Conservation (phyloP, 805 yeast genomes). For the Debaryomyces hansenii region DNA sequence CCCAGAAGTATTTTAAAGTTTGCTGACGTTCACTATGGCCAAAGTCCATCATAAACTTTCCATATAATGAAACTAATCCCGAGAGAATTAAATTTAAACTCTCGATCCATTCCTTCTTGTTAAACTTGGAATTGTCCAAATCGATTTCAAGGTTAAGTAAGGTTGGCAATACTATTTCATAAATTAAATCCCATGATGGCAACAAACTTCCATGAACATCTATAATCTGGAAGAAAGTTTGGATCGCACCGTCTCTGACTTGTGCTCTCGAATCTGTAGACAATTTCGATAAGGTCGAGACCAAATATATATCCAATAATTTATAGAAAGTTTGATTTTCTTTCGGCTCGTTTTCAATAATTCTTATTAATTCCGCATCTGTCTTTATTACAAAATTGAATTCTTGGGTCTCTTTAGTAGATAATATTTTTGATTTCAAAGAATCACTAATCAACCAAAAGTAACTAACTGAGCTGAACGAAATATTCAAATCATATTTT, state of each 20-base stretch:
- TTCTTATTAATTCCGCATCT: constrained; percentile 6
- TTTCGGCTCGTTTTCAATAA: constrained; percentile 6
- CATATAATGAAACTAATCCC: constrained; percentile 66
- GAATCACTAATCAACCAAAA: constrained; percentile 92
- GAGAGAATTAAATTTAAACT: constrained; percentile 59
- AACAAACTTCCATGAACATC: constrained; percentile 61
- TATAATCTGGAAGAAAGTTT: constrained; percentile 80
- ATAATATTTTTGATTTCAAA: constrained; percentile 23
- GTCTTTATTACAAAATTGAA: background rate
- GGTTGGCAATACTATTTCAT: constrained; percentile 58
- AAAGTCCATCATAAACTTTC: constrained; percentile 48
- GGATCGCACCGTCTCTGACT: constrained; percentile 86
- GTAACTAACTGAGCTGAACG: constrained; percentile 87
- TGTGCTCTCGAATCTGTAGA: constrained; percentile 69
- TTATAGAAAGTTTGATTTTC: constrained; percentile 10
- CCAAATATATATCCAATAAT: constrained; percentile 43
- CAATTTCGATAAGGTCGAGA: constrained; percentile 60
- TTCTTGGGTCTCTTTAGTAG: background rate
- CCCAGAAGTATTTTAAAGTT: constrained; percentile 45
- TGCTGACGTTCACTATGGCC: constrained; percentile 8
- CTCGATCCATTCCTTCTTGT: constrained; percentile 53
- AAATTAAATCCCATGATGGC: constrained; percentile 70
- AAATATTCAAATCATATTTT: constrained; percentile 72
- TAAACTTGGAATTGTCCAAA: constrained; percentile 19
- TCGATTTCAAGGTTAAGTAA: constrained; percentile 32